Evolutionary conservation across 75 land plant genomes (phyloP), one percentile per base, ranked within the genome.

Genomic region (Pseudotsuga menziesii): DNA sequence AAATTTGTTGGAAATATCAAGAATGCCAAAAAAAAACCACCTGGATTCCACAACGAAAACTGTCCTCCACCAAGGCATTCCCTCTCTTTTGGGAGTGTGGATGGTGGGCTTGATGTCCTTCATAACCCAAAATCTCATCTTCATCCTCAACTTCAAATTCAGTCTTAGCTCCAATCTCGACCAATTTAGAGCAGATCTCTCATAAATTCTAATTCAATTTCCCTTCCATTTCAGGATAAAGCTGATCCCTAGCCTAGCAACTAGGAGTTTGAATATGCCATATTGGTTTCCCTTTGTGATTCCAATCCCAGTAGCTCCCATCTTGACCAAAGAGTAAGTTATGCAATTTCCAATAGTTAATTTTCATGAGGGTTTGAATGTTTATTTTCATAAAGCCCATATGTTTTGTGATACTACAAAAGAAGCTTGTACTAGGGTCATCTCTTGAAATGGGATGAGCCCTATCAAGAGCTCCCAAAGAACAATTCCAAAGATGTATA

Each of bases 191-290:
- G 48, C 36, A 6, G 29, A 58, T 58, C 59, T 58, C 59, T 15
- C 20, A 58, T 4, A 19, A 58, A 58, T 1, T 2, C 59, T 15
- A 58, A 58, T 58, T 58, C 2, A 35, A 0, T 35, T 35, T 35
- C 36, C 36, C 36, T 35, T 35, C 36, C 36, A 35, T 4, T 35
- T 35, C 36, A 35, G 36, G 36, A 35, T 35, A 35, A 35, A 60
- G 52, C 59, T 58, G 86, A 80, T 25, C 67, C 77, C 75, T 66
- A 84, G 80, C 90, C 90, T 32, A 85, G 88, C 39, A 76, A 35
- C 74, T 35, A 85, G 26, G 84, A 73, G 15, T 82, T 86, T 71
- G 80, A 85, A 58, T 84, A 88, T 4, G 88, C 88, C 5, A 82
- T 84, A 41, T 58, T 86, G 0, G 83, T 84, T 55, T 84, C 86